Base-by-base conservation (phyloP, 768 basidiomycete species). In the Krasilnikovozyma curviuscula region DNA sequence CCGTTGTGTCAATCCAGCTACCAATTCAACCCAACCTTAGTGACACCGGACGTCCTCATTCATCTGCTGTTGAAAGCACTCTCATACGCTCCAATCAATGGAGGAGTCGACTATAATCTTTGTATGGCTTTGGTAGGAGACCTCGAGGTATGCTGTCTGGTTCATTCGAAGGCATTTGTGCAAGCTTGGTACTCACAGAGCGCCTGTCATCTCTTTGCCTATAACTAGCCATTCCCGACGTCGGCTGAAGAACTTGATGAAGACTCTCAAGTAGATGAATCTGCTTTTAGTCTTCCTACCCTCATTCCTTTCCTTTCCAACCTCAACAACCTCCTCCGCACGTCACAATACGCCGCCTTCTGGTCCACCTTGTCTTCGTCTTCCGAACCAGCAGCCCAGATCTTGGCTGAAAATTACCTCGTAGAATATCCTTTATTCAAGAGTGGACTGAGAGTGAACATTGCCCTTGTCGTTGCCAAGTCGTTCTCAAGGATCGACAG, bases 1-100 rank as follows among this genome's bases (percentile, higher is more conserved):
- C 35, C 24, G 8, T 49, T n/a, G n/a, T n/a, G n/a, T n/a, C n/a
- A 24, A 42, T 53, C 14, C 56, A 91, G 85, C 41, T 93, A 95
- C 68, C 89, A 95, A 63, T 95, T 95, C 68, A 95, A 95, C 68
- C 75, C 83, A 29, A 79, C 83, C 62, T 73, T 91, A 23, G 82
- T 83, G 66, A 91, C 91, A 66, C 76, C 84, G 2, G 85, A 91
- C 61, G 82, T 89, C 19, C 81, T 88, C 56, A 72, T 89, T 64
- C 84, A 93, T 69, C 83, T 95, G 65, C 81, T 98, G 61, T 73
- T 89, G 63, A 89, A 89, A 70, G 73, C 86, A 24, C 73, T 93
- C 49, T 78, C 83, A 33, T 76, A 83, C 1, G 72, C 79, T 41
- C 84, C 86, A 29, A n/a, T n/a, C n/a, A n/a, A n/a, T n/a, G n/a